Percentiles rank a stretch among this genome's conserved stretches.
Conservation (phyloP, 495 filamentous ascomycete genomes). For the Neurospora sp. region DNA sequence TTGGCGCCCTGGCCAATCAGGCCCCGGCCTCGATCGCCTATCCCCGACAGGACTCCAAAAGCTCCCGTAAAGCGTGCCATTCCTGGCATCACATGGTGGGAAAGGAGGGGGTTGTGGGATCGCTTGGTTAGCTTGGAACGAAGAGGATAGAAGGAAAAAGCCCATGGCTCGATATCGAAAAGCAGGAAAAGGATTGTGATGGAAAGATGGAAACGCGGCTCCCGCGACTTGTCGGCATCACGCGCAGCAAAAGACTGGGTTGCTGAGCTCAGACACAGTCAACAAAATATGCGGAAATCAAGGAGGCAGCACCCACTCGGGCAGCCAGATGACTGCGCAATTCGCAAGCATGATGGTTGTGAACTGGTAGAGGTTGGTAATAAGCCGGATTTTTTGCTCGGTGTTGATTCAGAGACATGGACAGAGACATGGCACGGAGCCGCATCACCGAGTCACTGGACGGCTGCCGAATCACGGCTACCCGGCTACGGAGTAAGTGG, state of each 20-base stretch:
- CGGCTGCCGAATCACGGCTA: not conserved
- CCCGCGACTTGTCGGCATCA: not conserved
- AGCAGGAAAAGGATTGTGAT: not conserved
- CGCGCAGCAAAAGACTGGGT: not conserved
- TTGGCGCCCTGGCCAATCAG: not conserved
- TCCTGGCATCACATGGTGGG: constrained; percentile 3
- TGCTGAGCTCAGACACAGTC: not conserved
- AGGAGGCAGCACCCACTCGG: not conserved
- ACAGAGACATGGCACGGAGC: not conserved
- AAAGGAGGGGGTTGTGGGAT: not conserved
- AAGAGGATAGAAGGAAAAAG: not conserved
- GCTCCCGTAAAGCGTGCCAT: not conserved
- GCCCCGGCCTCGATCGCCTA: not conserved
- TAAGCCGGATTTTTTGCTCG: not conserved
- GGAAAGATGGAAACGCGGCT: not conserved
- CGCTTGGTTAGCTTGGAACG: not conserved
- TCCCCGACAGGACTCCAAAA: constrained; percentile 3
- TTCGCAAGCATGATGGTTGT: not conserved
- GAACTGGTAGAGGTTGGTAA: not conserved
- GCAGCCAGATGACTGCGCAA: not conserved
- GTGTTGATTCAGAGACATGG: not conserved
- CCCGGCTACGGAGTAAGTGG: not conserved
- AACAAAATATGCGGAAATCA: not conserved
- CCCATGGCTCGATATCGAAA: not conserved
- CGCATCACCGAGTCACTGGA: not conserved